These are phyloP conservation scores for Arthrocladium fulminans DNA, from an alignment of 2,329 filamentous ascomycete species.

Conservation along the genomic window DNA sequence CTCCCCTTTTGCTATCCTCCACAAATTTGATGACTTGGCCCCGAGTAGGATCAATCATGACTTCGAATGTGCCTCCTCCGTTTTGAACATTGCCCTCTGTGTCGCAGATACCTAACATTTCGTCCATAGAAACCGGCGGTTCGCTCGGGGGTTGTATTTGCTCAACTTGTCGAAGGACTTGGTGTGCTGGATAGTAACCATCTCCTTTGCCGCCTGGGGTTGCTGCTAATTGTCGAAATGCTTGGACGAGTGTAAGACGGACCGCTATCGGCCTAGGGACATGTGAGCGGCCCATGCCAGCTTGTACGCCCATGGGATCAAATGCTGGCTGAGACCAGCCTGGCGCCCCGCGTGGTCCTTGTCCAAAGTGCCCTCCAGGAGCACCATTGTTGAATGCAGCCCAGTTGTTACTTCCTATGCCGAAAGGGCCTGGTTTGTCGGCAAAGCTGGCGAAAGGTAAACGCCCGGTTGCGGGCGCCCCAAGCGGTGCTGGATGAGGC, in stretches of 20 bases:
- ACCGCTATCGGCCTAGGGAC: constrained; percentile 60
- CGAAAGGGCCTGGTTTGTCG: constrained; percentile 20
- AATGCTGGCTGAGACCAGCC: constrained; percentile 39
- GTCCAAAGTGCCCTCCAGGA: constrained; percentile 14
- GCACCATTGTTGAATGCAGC: constrained; percentile 18
- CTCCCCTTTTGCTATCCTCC: constrained; percentile 41
- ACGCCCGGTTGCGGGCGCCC: constrained; percentile 46
- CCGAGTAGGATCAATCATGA: constrained; percentile 44
- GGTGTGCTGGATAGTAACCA: constrained; percentile 61
- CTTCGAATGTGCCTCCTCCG: constrained; percentile 79
- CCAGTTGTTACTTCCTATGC: constrained; percentile 16
- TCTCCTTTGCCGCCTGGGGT: constrained; percentile 38
- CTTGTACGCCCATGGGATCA: constrained; percentile 36
- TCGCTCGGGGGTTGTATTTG: constrained; percentile 49
- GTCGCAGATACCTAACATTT: constrained; percentile 77
- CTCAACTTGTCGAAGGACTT: constrained; percentile 56
- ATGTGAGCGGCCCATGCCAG: constrained; percentile 35
- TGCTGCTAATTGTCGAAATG: constrained; percentile 57
- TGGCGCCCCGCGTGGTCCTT: constrained; percentile 19
- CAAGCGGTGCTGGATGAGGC: constrained; percentile 33
- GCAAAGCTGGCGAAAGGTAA: constrained; percentile 26
- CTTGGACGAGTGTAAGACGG: constrained; percentile 65
- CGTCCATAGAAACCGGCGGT: constrained; percentile 48
- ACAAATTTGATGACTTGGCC: constrained; percentile 42
- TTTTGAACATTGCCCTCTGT: constrained; percentile 81